These are phyloP conservation scores for Picochlorum sp. DNA, from an alignment of 139 green algal genomes.

Conservation along the genomic window DNA sequence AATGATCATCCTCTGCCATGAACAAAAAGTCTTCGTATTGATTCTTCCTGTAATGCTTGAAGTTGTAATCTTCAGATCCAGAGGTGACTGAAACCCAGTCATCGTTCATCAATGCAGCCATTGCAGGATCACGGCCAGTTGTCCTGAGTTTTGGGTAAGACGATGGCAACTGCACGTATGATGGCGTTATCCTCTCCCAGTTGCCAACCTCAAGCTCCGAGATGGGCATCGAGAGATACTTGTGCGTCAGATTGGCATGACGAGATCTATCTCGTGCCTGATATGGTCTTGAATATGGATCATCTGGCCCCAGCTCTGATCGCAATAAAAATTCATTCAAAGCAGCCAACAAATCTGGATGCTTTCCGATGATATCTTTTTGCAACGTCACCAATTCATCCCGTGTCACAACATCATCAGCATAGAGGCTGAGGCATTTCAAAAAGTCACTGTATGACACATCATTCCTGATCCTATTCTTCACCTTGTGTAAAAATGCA, in stretches of 20 bases:
- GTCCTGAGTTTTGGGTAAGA: slow-evolving; percentile 20
- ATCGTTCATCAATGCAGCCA: slow-evolving; percentile 73
- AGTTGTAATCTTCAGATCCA: slow-evolving; percentile 85
- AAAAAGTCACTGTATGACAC: slow-evolving; percentile 88
- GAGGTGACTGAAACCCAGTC: slow-evolving; percentile 88
- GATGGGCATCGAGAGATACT: slow-evolving; percentile 82
- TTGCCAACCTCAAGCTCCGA: slow-evolving; percentile 78
- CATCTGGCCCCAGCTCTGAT: slow-evolving; percentile 48
- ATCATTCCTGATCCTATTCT: slow-evolving; percentile 30
- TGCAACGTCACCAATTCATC: slow-evolving; percentile 72
- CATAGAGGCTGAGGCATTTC: slow-evolving; percentile 93
- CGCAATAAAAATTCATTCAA: slow-evolving; percentile 75
- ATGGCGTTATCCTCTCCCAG: slow-evolving; percentile 67
- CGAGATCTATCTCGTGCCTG: slow-evolving; percentile 19
- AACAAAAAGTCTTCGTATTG: slow-evolving; percentile 93
- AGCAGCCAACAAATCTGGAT: slow-evolving; percentile 74
- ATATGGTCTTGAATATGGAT: slow-evolving; percentile 31
- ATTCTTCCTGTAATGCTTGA: slow-evolving; percentile 98
- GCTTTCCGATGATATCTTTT: slow-evolving; percentile 77
- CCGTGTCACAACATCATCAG: slow-evolving; percentile 82
- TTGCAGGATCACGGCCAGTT: slow-evolving; percentile 38
- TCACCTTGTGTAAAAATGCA: slow-evolving; percentile 55
- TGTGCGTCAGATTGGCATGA: slow-evolving; percentile 38
- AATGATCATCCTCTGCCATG: slow-evolving; percentile 93
- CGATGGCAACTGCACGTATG: slow-evolving; percentile 86